Evolutionary conservation across 371 early-diverging fungal genomes (phyloP).

Genomic region (Globomyces sp.): DNA sequence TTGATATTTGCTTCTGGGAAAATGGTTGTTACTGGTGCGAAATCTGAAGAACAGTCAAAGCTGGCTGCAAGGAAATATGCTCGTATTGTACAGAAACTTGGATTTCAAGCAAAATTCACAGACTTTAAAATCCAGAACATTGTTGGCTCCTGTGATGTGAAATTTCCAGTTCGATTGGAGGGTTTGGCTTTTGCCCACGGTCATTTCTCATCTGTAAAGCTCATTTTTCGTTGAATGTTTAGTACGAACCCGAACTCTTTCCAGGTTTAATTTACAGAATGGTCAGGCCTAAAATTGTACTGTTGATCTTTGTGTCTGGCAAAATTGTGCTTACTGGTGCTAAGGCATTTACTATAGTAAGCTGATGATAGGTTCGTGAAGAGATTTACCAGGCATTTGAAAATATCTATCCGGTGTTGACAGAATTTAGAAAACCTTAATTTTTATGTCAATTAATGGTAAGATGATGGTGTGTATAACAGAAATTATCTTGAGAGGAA

Average conservation of each 20-base stretch:
- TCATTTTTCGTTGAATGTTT: not conserved
- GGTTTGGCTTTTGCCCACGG: slow-evolving; percentile 98
- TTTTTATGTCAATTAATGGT: not conserved
- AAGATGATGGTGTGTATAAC: too few relatives aligned
- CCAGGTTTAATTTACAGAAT: slow-evolving; percentile 99
- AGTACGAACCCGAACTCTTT: slow-evolving; percentile 99
- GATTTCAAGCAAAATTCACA: slow-evolving; percentile 98
- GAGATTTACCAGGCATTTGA: slow-evolving; percentile 99
- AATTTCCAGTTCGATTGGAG: slow-evolving; percentile 99
- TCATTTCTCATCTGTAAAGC: slow-evolving; percentile 88
- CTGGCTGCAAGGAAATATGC: slow-evolving; percentile 99
- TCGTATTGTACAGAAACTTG: slow-evolving; percentile 99
- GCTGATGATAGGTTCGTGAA: slow-evolving; percentile 64
- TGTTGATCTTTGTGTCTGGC: slow-evolving; percentile 99
- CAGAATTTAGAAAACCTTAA: slow-evolving; percentile 16
- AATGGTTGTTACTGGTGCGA: slow-evolving; percentile 99
- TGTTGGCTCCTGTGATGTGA: slow-evolving; percentile 99
- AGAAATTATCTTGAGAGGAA: too few relatives aligned
- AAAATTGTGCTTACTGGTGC: slow-evolving; percentile 99
- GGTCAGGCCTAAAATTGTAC: slow-evolving; percentile 99
- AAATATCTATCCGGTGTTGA: slow-evolving; percentile 98
- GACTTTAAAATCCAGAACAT: slow-evolving; percentile 99
- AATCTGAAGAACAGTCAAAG: slow-evolving; percentile 95
- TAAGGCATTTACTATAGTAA: slow-evolving; percentile 62
- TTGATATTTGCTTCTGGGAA: slow-evolving; percentile 99